A percentile compares a stretch with the other conserved stretches of the same genome.
These are phyloP conservation scores for Trichoderma pleuroti DNA, from an alignment of 2,329 filamentous ascomycete species.

Conservation along the genomic window DNA sequence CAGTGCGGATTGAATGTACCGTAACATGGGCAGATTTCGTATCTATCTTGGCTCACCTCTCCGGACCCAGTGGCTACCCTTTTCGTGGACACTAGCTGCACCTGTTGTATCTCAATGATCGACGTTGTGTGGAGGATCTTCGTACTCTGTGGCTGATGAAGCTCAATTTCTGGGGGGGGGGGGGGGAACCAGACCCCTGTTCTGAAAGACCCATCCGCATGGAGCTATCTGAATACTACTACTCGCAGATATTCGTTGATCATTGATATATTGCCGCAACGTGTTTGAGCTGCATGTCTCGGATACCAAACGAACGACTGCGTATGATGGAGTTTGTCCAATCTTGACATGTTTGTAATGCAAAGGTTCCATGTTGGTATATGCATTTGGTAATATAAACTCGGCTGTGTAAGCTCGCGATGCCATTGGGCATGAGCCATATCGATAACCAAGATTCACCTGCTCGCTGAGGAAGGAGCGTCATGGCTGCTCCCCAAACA, in stretches of 20 bases:
- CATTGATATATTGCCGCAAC: neutral
- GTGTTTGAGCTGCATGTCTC: slow-evolving; percentile 5
- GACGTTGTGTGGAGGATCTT: slow-evolving; percentile 12
- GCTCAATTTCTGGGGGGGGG: neutral
- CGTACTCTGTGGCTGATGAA: slow-evolving; percentile 8
- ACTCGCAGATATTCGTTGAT: neutral
- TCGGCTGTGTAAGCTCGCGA: neutral
- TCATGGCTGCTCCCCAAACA: neutral
- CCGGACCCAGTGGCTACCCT: neutral
- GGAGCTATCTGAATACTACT: neutral
- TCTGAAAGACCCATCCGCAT: neutral
- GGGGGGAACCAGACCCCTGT: neutral
- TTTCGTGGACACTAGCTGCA: neutral
- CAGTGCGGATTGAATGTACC: neutral
- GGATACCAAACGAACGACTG: neutral
- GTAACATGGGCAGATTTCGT: neutral
- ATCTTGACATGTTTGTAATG: neutral
- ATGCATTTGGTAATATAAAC: neutral
- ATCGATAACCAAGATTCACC: neutral
- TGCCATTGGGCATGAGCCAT: neutral
- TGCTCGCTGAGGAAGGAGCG: neutral
- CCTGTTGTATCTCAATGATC: slow-evolving; percentile 1
- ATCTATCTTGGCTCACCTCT: neutral
- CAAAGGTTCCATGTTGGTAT: neutral
- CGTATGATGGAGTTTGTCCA: neutral